Percentiles rank a stretch among this genome's conserved stretches.
Conservation (phyloP, 176 grass and related monocot genomes). For the Lolium multiflorum region DNA sequence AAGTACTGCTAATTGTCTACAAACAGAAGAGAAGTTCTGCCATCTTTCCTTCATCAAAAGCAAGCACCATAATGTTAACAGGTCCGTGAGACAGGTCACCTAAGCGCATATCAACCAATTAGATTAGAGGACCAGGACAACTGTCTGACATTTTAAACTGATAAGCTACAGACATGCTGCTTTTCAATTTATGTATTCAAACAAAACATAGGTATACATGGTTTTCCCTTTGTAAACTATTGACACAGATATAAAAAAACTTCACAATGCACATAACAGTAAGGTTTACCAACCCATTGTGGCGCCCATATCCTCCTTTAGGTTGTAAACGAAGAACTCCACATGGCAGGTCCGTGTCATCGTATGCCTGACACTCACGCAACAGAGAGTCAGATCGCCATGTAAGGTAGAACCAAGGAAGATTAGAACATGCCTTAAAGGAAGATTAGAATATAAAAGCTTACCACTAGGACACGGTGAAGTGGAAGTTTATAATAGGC, state of each 20-base stretch:
- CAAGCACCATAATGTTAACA: not conserved
- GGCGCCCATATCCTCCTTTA: conserved; percentile 82
- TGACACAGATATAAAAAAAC: not conserved
- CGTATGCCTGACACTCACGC: conserved; percentile 67
- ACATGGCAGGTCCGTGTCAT: conserved; percentile 88
- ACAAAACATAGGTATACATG: not conserved
- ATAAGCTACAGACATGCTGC: not conserved
- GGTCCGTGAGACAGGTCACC: not conserved
- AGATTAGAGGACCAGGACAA: conserved; percentile 1
- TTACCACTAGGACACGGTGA: conserved; percentile 83
- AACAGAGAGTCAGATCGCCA: conserved; percentile 21
- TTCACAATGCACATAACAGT: conserved; percentile 8
- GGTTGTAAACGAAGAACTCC: conserved; percentile 90
- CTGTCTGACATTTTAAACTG: not conserved
- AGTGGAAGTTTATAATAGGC: conserved; percentile 95
- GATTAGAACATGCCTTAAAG: not conserved
- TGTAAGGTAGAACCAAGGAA: not conserved
- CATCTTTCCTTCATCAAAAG: conserved; percentile 11
- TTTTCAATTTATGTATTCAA: conserved; percentile 11
- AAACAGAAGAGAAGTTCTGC: conserved; percentile 9
- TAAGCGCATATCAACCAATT: conserved; percentile 6
- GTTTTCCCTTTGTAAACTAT: not conserved
- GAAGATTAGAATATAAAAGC: conserved; percentile 32
- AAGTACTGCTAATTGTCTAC: not conserved
- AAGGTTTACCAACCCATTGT: conserved; percentile 74